Conservation (phyloP, 2,329 filamentous ascomycete genomes). For the Aspergillus ochraceus region DNA sequence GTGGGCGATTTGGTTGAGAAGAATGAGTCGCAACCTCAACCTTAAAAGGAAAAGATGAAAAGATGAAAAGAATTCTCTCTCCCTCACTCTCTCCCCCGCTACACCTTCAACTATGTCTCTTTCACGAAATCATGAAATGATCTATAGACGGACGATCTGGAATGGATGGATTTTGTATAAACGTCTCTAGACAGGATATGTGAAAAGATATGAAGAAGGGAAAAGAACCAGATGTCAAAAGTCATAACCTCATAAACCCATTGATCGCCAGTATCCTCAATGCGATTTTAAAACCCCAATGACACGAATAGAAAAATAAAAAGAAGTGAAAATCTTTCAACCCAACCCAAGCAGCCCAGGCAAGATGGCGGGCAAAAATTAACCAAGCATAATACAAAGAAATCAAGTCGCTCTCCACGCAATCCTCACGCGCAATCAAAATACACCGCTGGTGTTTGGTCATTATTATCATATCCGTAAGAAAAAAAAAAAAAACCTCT, state of each 20-base stretch:
- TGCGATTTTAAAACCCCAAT: background rate
- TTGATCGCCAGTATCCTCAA: background rate
- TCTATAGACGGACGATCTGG: background rate
- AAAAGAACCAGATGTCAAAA: background rate
- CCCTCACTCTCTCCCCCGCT: background rate
- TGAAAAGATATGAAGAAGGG: background rate
- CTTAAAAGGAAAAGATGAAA: background rate
- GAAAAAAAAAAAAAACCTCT: background rate
- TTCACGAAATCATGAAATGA: background rate
- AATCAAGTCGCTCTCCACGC: background rate
- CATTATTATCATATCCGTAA: background rate
- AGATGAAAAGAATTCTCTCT: background rate
- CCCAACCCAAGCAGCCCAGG: background rate
- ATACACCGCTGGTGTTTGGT: background rate
- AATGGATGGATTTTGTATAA: background rate
- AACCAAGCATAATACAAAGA: background rate
- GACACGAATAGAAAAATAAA: background rate
- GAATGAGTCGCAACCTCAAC: constrained; percentile 39
- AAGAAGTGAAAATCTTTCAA: background rate
- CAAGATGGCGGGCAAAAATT: background rate
- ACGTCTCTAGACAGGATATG: background rate
- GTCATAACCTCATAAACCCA: background rate
- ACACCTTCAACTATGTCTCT: background rate
- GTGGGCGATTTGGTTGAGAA: constrained; percentile 63
- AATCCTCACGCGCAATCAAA: background rate